phyloP scores from a whole-genome alignment of 495 filamentous ascomycete genomes.

The Hamigera avellanea region DNA sequence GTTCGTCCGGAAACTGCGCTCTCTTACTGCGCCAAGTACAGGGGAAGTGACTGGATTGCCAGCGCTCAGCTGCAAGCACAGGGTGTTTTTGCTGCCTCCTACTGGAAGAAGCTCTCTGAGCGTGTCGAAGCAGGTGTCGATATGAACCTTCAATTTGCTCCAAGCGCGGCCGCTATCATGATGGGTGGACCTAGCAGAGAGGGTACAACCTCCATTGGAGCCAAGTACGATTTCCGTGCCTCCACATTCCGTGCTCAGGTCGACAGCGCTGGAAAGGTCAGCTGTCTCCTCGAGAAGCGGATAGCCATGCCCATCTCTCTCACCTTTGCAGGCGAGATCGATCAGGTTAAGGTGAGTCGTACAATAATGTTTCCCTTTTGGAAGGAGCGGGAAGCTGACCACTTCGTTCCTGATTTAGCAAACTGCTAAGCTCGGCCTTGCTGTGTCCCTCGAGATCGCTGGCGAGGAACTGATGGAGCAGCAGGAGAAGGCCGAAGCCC shows the following conservation, averaged over 20 bases:
- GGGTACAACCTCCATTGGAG: constrained; percentile 80
- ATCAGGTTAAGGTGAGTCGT: constrained; percentile 77
- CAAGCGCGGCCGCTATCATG: constrained; percentile 48
- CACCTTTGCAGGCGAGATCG: constrained; percentile 94
- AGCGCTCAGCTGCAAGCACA: constrained; percentile 74
- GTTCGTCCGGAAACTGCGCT: constrained; percentile 73
- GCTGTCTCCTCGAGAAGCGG: constrained; percentile 88
- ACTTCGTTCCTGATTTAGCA: constrained; percentile 44
- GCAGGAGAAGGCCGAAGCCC: constrained; percentile 54
- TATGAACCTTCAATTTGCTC: constrained; percentile 75
- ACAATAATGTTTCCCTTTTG: constrained; percentile 4
- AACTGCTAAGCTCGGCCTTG: constrained; percentile 87
- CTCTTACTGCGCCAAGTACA: constrained; percentile 85
- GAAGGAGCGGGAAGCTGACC: constrained; percentile 7
- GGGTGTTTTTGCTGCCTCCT: constrained; percentile 79
- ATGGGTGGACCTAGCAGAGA: constrained; percentile 66
- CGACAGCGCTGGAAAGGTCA: constrained; percentile 86
- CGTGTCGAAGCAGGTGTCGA: constrained; percentile 94
- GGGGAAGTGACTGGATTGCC: constrained; percentile 80
- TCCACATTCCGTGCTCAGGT: constrained; percentile 92
- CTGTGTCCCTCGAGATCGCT: constrained; percentile 84
- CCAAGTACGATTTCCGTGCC: constrained; percentile 96
- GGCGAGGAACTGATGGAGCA: constrained; percentile 86
- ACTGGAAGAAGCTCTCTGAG: constrained; percentile 90
- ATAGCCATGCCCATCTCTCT: constrained; percentile 81